Evolutionary conservation across 1,284 basidiomycete species (phyloP).

Genomic region (Melampsora allii-populina): DNA sequence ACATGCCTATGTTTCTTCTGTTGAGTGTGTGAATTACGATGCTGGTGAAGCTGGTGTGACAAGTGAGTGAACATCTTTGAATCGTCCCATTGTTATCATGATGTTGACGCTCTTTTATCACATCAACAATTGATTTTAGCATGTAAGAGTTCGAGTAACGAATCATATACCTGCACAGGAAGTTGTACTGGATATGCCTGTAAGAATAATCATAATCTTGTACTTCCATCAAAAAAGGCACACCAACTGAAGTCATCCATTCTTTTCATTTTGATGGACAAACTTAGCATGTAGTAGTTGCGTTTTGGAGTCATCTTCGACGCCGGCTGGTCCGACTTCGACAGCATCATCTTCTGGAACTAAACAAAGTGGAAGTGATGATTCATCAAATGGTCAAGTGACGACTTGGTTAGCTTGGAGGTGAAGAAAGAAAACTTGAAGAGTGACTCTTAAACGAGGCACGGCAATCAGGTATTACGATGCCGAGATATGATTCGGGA

Average conservation of each 20-base stretch:
- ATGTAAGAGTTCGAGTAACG: slow-evolving; percentile 1
- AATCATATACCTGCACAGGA: slow-evolving; percentile 6
- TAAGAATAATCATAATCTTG: background rate
- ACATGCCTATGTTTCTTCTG: slow-evolving; percentile 6
- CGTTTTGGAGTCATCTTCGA: background rate
- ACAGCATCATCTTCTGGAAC: background rate
- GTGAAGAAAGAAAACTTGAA: background rate
- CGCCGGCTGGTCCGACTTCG: slow-evolving; percentile 9
- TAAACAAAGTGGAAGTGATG: background rate
- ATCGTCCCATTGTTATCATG: too few relatives aligned
- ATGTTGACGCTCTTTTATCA: too few relatives aligned
- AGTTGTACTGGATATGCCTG: slow-evolving; percentile 7
- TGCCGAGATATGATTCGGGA: too few relatives aligned
- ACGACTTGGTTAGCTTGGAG: slow-evolving; percentile 2
- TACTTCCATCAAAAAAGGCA: background rate
- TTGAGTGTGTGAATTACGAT: slow-evolving; percentile 3
- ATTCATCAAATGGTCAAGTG: background rate
- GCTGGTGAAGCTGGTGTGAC: background rate
- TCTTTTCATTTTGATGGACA: background rate
- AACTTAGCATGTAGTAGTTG: background rate
- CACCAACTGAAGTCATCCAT: background rate
- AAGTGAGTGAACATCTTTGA: background rate
- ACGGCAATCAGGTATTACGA: too few relatives aligned
- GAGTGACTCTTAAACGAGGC: too few relatives aligned
- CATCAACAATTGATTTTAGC: background rate